Conservation (phyloP, 1,284 basidiomycete species). For the Vanrija sp. region DNA sequence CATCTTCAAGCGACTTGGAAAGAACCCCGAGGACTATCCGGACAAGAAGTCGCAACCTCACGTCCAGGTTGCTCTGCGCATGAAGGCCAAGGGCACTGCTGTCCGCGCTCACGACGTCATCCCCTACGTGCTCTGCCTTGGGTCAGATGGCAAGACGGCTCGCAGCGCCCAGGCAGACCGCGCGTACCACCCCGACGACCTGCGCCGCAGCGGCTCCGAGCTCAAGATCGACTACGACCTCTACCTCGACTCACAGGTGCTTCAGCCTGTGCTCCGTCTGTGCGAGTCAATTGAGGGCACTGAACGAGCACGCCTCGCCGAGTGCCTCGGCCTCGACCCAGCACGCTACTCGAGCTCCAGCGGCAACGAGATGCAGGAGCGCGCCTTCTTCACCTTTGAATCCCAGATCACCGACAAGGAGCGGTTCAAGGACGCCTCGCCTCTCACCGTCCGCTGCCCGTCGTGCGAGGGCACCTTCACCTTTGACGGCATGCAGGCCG, state of each 20-base stretch:
- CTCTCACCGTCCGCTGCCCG: conserved; percentile 69
- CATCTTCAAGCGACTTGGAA: conserved; percentile 90
- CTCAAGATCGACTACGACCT: conserved; percentile 72
- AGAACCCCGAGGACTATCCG: conserved; percentile 93
- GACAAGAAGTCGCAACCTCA: conserved; percentile 93
- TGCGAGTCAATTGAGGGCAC: conserved; percentile 97
- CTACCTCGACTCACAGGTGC: conserved; percentile 85
- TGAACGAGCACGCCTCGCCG: conserved; percentile 82
- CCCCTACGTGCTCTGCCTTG: conserved; percentile 88
- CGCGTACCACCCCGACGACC: conserved; percentile 90
- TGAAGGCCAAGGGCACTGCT: conserved; percentile 78
- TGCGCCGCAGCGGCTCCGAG: conserved; percentile 64
- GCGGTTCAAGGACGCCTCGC: conserved; percentile 71
- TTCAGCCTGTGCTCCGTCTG: conserved; percentile 90
- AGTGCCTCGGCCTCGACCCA: conserved; percentile 94
- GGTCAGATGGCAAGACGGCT: conserved; percentile 66
- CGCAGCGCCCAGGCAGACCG: conserved; percentile 82
- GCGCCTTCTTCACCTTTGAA: conserved; percentile 75
- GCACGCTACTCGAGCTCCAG: conserved; percentile 61
- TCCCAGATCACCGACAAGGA: conserved; percentile 86
- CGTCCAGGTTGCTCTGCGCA: conserved; percentile 89
- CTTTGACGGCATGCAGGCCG: conserved; percentile 60
- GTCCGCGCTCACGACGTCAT: conserved; percentile 89
- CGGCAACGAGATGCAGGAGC: conserved; percentile 57
- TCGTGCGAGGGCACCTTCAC: conserved; percentile 61